Percentiles rank a stretch among this genome's conserved stretches.
phyloP scores from a whole-genome alignment of 208 protist species.

The Novymonas esmeraldas region DNA sequence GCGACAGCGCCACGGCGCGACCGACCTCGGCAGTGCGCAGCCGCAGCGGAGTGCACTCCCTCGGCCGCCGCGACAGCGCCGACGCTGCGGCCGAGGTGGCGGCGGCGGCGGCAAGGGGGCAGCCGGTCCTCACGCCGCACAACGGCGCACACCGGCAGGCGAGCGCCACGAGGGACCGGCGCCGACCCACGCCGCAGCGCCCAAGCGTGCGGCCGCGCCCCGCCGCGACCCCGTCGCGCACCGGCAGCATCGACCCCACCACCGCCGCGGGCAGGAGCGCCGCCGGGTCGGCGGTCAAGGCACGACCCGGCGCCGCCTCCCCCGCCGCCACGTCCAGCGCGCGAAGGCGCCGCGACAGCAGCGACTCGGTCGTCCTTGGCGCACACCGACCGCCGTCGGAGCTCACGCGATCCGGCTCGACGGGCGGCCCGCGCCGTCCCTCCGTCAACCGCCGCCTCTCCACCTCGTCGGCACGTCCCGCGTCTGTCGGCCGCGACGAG shows the following conservation, averaged over 20 bases:
- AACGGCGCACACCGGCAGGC: neutral
- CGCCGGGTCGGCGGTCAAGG: no score
- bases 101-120: neutral
- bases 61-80: neutral
- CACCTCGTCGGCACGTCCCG: neutral
- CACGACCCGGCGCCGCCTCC: no score
- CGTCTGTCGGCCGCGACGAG: neutral
- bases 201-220: neutral
- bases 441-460: slow-evolving; percentile 6
- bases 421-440: neutral
- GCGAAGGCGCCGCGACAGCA: neutral
- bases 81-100: neutral
- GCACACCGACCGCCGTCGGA: neutral
- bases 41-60: neutral
- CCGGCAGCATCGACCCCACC: neutral
- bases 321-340: neutral
- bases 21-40: neutral
- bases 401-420: neutral
- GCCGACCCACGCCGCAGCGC: neutral
- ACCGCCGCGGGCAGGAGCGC: no score
- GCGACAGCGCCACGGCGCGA: neutral
- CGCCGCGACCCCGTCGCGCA: neutral
- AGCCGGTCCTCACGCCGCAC: neutral
- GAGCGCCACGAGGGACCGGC: neutral
- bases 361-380: neutral